Conservation (phyloP, 2,329 filamentous ascomycete species). For the Claviceps pazoutovae region DNA sequence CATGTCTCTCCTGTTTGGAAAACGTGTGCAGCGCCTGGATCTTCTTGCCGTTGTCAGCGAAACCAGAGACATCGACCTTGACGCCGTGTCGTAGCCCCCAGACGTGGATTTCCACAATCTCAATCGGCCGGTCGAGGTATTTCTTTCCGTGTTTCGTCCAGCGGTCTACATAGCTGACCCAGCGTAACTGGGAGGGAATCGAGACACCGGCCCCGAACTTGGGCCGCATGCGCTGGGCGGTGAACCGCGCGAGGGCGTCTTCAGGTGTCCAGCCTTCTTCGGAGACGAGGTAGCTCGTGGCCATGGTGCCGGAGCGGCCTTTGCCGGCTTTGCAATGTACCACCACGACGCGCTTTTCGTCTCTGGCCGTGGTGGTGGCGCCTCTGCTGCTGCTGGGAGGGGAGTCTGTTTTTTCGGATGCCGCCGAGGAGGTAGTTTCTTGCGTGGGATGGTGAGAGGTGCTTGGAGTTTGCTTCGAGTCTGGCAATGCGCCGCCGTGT, state of each 20-base stretch:
- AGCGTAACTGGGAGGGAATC: conserved; percentile 83
- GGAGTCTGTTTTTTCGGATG: conserved; percentile 14
- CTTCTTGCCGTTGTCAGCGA: conserved; percentile 72
- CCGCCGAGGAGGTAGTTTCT: background rate
- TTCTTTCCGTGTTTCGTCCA: conserved; percentile 64
- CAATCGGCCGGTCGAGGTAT: conserved; percentile 71
- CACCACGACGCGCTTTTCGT: conserved; percentile 54
- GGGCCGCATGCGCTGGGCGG: conserved; percentile 74
- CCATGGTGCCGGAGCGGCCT: conserved; percentile 76
- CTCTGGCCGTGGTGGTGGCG: conserved; percentile 10
- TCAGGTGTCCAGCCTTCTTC: conserved; percentile 54
- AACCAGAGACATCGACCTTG: conserved; percentile 75
- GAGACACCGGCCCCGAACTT: conserved; percentile 81
- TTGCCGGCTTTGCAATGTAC: conserved; percentile 98
- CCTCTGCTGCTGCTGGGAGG: background rate
- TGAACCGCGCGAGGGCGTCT: conserved; percentile 45
- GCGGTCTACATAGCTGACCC: conserved; percentile 75
- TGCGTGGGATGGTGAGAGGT: background rate
- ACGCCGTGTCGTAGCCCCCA: conserved; percentile 84
- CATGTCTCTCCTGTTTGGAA: conserved; percentile 51
- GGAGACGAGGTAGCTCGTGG: conserved; percentile 79
- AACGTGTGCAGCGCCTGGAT: conserved; percentile 81
- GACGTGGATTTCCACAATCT: conserved; percentile 77
- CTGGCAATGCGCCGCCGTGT: conserved; percentile 32
- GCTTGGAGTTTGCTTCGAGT: background rate